A percentile compares a stretch with the other conserved stretches of the same genome.
Conservation (phyloP, 768 basidiomycete genomes). For the Pisolithus sp. region DNA sequence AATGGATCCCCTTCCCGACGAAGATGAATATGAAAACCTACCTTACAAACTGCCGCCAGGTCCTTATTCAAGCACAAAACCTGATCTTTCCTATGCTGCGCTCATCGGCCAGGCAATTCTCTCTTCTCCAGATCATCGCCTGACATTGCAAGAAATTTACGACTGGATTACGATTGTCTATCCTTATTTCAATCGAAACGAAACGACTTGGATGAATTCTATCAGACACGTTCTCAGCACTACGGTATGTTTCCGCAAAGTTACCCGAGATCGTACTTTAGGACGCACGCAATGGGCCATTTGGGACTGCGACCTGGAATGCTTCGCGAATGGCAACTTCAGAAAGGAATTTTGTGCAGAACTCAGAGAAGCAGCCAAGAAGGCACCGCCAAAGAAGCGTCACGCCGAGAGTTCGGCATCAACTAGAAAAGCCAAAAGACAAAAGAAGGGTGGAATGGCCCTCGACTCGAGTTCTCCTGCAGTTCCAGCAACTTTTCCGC, state of each 20-base stretch:
- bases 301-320: conserved; percentile 72
- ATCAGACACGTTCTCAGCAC: conserved; percentile 95
- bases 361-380: conserved; percentile 27
- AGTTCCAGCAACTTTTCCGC: not conserved
- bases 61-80: conserved; percentile 74
- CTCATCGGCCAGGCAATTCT: conserved; percentile 93
- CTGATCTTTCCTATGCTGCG: conserved; percentile 88
- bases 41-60: conserved; percentile 80
- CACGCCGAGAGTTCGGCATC: conserved; percentile 31
- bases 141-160: conserved; percentile 94
- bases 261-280: conserved; percentile 65
- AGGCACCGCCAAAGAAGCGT: conserved; percentile 32
- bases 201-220: conserved; percentile 97
- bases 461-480: conserved; percentile 20
- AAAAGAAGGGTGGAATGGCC: conserved; percentile 31
- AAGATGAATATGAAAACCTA: conserved; percentile 58
- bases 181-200: conserved; percentile 88
- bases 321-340: conserved; percentile 81
- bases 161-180: conserved; percentile 92
- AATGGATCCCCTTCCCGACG: conserved; percentile 57
- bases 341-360: conserved; percentile 51
- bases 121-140: conserved; percentile 73
- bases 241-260: conserved; percentile 86
- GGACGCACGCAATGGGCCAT: conserved; percentile 88
- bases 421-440: conserved; percentile 41